Base-by-base conservation (phyloP, 73 alveolate species). In the Paramecium primaurelia region DNA sequence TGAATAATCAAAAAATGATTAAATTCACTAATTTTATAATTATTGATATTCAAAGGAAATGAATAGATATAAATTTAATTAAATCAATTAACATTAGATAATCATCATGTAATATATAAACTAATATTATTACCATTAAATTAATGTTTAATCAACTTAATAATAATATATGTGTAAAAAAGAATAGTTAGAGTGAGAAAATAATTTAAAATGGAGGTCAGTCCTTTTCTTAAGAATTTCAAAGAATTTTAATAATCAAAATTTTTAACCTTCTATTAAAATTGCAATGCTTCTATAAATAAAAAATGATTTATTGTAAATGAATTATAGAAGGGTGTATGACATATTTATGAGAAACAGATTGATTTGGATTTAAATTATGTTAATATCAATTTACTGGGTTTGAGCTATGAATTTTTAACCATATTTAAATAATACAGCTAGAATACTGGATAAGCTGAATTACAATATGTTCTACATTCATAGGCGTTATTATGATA, bases 361-460 rank as follows among this genome's bases (percentile, higher is more conserved):
- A 69, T 96, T 54, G 58, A 91, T 36, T 89, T 59, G 75, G 96
- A 94, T 86, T 95, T 98, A 68, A 96, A 97, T 87, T 99, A 98
- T 88, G 95, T 97, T 71, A 96, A 98, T 94, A 98, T 98, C 99
- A 98, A 98, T 94, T 93, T 98, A 30, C 99, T 99, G 36, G 97
- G 96, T 71, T 99, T 97, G 93, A 99, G 99, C 6, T 96, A 98
- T 32, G 99, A 98, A 69, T 98, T 98, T 89, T 93, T 98, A 80
- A 99, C 97, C 93, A 98, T 96, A 9, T 98, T 97, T 91, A 92
- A 71, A 54, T 99, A 99, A 3, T 77, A 94, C 49, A 96, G 94
- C 80, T 91, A 94, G 20, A 85, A 95, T 28, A 96, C 98, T 20
- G 97, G 95, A 28, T 92, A 91, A 44, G 93, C 87, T 69, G 94